Conservation (phyloP, 352 stramenopile genomes). For the Pythium brassicae region DNA sequence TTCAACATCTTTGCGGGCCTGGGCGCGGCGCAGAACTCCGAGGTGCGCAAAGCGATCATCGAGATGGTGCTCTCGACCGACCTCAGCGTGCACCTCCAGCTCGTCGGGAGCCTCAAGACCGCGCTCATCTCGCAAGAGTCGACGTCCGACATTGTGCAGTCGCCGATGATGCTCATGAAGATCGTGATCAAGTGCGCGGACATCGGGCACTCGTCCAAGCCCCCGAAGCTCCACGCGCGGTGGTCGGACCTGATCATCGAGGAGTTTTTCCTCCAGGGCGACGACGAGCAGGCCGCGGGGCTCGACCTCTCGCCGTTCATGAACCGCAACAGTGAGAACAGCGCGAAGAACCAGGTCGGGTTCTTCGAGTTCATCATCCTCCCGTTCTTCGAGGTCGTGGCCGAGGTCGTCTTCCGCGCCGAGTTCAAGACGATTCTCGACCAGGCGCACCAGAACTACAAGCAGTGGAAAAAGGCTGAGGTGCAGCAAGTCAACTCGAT, state of each 20-base stretch:
- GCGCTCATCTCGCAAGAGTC: conserved; percentile 71
- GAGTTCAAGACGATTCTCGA: conserved; percentile 82
- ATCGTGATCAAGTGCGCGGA: conserved; percentile 90
- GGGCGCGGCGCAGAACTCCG: conserved; percentile 38
- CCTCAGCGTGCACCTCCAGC: conserved; percentile 72
- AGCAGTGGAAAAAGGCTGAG: conserved; percentile 77
- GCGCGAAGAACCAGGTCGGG: conserved; percentile 76
- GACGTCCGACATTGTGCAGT: conserved; percentile 65
- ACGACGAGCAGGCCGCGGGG: conserved; percentile 87
- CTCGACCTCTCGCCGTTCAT: conserved; percentile 91
- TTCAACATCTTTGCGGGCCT: conserved; percentile 79
- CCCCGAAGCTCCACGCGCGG: conserved; percentile 67
- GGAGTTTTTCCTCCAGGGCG: conserved; percentile 94
- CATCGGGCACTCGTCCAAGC: conserved; percentile 90
- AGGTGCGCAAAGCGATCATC: conserved; percentile 80
- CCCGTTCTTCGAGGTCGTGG: conserved; percentile 77
- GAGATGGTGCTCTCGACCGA: conserved; percentile 87
- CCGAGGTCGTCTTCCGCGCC: conserved; percentile 63
- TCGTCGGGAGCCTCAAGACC: conserved; percentile 76
- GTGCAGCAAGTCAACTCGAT: conserved; percentile 80
- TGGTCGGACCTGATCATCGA: conserved; percentile 92
- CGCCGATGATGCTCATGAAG: conserved; percentile 82
- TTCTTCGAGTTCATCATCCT: conserved; percentile 88
- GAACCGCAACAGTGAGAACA: conserved; percentile 88
- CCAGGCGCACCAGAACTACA: conserved; percentile 81